phyloP scores from a whole-genome alignment of 2,329 filamentous ascomycete genomes.

The Onygenales sp. region DNA sequence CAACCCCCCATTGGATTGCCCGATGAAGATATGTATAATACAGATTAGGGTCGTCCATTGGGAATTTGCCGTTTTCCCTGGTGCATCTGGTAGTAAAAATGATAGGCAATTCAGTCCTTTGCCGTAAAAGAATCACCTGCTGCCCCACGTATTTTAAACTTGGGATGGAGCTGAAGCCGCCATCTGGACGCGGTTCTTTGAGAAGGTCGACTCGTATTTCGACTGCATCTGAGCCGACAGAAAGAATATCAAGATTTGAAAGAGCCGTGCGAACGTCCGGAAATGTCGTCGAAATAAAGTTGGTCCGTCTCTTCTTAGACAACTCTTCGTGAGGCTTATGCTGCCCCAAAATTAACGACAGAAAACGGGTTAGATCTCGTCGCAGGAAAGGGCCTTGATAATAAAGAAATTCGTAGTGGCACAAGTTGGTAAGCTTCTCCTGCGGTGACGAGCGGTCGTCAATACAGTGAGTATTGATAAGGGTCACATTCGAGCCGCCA shows the following conservation, averaged over 20 bases:
- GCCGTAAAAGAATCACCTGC: constrained; percentile 74
- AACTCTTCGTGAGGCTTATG: constrained; percentile 68
- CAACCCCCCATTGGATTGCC: constrained; percentile 79
- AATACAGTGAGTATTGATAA: constrained; percentile 70
- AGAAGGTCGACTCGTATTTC: constrained; percentile 77
- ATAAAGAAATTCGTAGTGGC: constrained; percentile 83
- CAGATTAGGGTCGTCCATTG: constrained; percentile 66
- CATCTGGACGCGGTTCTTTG: constrained; percentile 58
- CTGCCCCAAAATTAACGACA: constrained; percentile 71
- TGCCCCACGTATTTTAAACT: constrained; percentile 77
- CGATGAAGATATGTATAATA: constrained; percentile 74
- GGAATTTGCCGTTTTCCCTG: constrained; percentile 72
- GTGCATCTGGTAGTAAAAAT: constrained; percentile 80
- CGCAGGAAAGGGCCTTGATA: constrained; percentile 62
- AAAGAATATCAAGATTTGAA: constrained; percentile 77
- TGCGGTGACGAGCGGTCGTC: constrained; percentile 62
- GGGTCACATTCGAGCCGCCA: constrained; percentile 53
- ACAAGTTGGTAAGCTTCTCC: constrained; percentile 53
- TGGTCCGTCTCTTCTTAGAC: constrained; percentile 61
- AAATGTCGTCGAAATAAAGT: constrained; percentile 81
- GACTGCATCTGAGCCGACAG: constrained; percentile 76
- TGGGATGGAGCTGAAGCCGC: constrained; percentile 55
- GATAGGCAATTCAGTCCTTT: constrained; percentile 79
- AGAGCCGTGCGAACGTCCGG: constrained; percentile 74
- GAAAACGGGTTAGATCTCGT: constrained; percentile 66